Evolutionary conservation across 352 stramenopile genomes (phyloP).

Genomic region (Globisporangium echinulatum): DNA sequence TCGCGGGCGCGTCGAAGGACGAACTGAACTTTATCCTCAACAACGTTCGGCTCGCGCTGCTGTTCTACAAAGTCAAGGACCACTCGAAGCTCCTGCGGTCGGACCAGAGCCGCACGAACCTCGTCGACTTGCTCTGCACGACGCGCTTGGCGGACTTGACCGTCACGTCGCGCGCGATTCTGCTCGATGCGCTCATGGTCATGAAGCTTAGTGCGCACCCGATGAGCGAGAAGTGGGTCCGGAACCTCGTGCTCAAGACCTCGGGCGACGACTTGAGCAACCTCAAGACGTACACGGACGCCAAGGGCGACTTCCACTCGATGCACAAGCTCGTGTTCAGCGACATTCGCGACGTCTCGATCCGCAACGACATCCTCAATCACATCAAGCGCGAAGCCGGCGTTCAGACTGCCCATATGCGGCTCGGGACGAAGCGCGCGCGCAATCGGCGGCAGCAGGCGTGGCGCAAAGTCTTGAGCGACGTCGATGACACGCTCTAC

Average conservation of each 20-base stretch:
- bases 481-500: slow-evolving; percentile 98
- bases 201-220: slow-evolving; percentile 95
- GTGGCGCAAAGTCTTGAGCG: slow-evolving; percentile 98
- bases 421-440: slow-evolving; percentile 80
- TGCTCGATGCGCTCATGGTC: slow-evolving; percentile 96
- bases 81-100: slow-evolving; percentile 56
- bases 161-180: slow-evolving; percentile 86
- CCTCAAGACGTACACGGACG: slow-evolving; percentile 95
- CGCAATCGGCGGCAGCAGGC: slow-evolving; percentile 76
- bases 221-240: slow-evolving; percentile 93
- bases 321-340: slow-evolving; percentile 98
- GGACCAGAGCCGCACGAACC: slow-evolving; percentile 87
- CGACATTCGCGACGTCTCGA: slow-evolving; percentile 84
- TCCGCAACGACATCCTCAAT: slow-evolving; percentile 92
- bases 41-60: slow-evolving; percentile 91
- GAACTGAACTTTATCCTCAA: slow-evolving; percentile 97
- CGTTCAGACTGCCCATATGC: slow-evolving; percentile 92
- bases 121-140: slow-evolving; percentile 93
- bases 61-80: slow-evolving; percentile 99
- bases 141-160: slow-evolving; percentile 91
- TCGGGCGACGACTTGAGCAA: slow-evolving; percentile 94
- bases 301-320: slow-evolving; percentile 94
- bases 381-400: slow-evolving; percentile 94
- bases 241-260: slow-evolving; percentile 96
- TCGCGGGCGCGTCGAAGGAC: slow-evolving; percentile 91